Base-by-base conservation (phyloP, 305 asterid genomes). In the Nicotiana rustica region DNA sequence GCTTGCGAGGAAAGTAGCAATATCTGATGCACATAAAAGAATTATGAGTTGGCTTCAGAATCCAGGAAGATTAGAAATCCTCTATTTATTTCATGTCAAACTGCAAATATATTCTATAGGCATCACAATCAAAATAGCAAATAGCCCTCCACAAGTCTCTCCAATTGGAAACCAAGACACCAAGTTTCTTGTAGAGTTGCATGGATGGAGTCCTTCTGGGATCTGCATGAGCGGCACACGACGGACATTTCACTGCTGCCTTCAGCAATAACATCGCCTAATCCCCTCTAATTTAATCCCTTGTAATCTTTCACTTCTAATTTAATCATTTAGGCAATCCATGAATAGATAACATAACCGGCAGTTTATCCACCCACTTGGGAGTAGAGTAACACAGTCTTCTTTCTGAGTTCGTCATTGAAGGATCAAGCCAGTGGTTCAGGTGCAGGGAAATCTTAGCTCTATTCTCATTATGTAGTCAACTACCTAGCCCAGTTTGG, bases 341-440 rank as follows among this genome's bases (percentile, higher is more conserved):
- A 93, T 4, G 95, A 89, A 67, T 85, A 93, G 96, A 93, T 93
- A 82, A 89, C 92, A 83, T 93, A 93, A 78, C 93, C 98, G 49
- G 91, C 92, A 83, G 91, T 89, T 83, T 91, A 94, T 62, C 88
- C 95, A 60, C 86, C 90, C 38, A 83, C 81, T 67, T 82, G 84
- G 57, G 85, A 73, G 88, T 83, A 92, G 67, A 92, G 88, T 88
- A 95, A 84, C 44, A 94, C 93, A 60, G 86, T 92, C 89, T 87
- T 89, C 91, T 89, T 93, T 49, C 81, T 90, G 49, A 88, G 88
- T 86, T 93, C 96, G 61, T 86, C 87, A 80, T 91, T 89, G 81
- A 95, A 93, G 14, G 91, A 87, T 75, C 87, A 87, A 67, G 95
- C 93, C 5, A 92, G 92, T 6, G 97, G 91, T 85, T 95, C 98